Conservation (phyloP, 2,329 filamentous ascomycete genomes). For the Cladophialophora exuberans region DNA sequence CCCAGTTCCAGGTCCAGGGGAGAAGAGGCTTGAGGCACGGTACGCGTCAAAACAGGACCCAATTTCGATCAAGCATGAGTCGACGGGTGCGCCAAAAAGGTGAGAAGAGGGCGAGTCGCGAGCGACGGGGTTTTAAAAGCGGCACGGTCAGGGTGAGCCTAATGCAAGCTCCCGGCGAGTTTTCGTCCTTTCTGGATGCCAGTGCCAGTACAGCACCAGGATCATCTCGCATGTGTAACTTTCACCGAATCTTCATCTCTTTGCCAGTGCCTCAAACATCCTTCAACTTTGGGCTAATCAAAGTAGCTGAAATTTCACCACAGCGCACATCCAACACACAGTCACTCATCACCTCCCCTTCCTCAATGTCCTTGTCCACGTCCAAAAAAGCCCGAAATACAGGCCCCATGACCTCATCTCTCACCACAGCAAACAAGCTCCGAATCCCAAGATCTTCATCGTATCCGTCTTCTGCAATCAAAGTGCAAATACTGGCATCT, state of each 20-base stretch:
- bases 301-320: constrained; percentile 10
- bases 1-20: too few relatives aligned
- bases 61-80: too few relatives aligned
- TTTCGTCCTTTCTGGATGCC: too few relatives aligned
- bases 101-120: too few relatives aligned
- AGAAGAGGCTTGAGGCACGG: too few relatives aligned
- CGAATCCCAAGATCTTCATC: constrained; percentile 40
- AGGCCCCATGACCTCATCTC: constrained; percentile 29
- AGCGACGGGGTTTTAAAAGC: too few relatives aligned
- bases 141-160: too few relatives aligned
- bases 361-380: constrained; percentile 37
- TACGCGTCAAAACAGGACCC: too few relatives aligned
- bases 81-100: too few relatives aligned
- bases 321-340: constrained; percentile 33
- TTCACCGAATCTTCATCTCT: not conserved
- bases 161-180: too few relatives aligned
- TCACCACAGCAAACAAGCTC: constrained; percentile 36
- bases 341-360: constrained; percentile 27
- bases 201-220: too few relatives aligned
- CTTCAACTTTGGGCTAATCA: not conserved
- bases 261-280: not conserved
- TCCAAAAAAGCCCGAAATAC: constrained; percentile 38
- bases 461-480: constrained; percentile 39
- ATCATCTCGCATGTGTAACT: too few relatives aligned
- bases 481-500: constrained; percentile 39